These are phyloP conservation scores for Phytopythium boreale DNA, from an alignment of 352 stramenopile species.

Conservation along the genomic window DNA sequence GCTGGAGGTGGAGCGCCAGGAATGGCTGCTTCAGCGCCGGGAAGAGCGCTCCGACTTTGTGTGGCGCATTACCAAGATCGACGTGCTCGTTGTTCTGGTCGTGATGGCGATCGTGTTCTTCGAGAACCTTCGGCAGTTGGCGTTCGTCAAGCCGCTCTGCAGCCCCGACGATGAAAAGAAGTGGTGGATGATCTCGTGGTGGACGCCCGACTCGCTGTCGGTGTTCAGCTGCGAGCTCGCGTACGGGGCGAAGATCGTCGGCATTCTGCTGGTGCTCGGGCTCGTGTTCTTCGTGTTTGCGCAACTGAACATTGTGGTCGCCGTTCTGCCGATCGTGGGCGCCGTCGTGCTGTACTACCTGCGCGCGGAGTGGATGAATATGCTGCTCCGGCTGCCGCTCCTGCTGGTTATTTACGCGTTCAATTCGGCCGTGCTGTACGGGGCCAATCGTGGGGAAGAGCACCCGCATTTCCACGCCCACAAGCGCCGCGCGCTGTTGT, in stretches of 20 bases:
- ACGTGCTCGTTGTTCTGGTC: slow-evolving; percentile 69
- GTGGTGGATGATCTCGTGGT: slow-evolving; percentile 57
- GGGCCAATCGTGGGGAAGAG: slow-evolving; percentile 42
- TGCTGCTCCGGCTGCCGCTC: slow-evolving; percentile 67
- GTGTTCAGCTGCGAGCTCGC: slow-evolving; percentile 62
- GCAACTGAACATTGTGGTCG: slow-evolving; percentile 61
- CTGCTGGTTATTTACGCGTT: slow-evolving; percentile 70
- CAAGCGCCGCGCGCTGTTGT: slow-evolving; percentile 46
- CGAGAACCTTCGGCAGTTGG: slow-evolving; percentile 57
- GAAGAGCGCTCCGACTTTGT: slow-evolving; percentile 42
- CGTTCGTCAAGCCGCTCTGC: slow-evolving; percentile 61
- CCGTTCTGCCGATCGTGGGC: slow-evolving; percentile 44
- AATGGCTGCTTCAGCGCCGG: slow-evolving; percentile 29
- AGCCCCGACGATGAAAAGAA: slow-evolving; percentile 37
- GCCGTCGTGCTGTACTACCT: slow-evolving; percentile 57
- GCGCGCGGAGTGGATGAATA: slow-evolving; percentile 77
- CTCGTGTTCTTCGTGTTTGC: slow-evolving; percentile 53
- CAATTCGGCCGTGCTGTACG: slow-evolving; percentile 57
- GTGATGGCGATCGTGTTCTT: slow-evolving; percentile 80
- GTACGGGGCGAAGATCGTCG: slow-evolving; percentile 66
- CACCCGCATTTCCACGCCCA: slow-evolving; percentile 12
- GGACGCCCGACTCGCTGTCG: slow-evolving; percentile 50
- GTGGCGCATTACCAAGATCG: slow-evolving; percentile 62
- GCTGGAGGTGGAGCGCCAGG: slow-evolving; percentile 28
- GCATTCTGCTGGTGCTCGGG: slow-evolving; percentile 37